Percentiles rank a stretch among this genome's conserved stretches.
phyloP scores from a whole-genome alignment of 805 yeast genomes.

The Novakomyces olei region DNA sequence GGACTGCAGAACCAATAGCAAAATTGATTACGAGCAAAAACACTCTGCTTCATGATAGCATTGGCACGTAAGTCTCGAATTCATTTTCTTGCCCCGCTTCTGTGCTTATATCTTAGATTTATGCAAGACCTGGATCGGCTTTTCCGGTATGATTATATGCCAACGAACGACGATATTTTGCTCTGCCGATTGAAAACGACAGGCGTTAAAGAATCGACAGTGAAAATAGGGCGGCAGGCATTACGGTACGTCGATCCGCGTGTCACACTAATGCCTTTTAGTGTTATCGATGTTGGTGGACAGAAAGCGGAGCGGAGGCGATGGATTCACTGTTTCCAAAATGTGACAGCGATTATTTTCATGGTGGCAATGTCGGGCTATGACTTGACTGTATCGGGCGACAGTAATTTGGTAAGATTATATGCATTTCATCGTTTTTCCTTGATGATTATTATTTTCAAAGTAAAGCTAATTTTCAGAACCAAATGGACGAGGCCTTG shows the following conservation, averaged over 20 bases:
- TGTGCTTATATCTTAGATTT: constrained; percentile 23
- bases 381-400: constrained; percentile 55
- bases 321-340: constrained; percentile 79
- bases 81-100: background rate
- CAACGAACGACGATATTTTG: constrained; percentile 47
- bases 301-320: constrained; percentile 71
- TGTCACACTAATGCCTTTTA: too few species aligned
- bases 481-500: constrained; percentile 50
- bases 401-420: too few species aligned
- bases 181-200: constrained; percentile 68
- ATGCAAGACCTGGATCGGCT: constrained; percentile 39
- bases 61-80: background rate
- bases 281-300: constrained; percentile 83
- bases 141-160: constrained; percentile 31
- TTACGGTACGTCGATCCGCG: constrained; percentile 29
- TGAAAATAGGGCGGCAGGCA: constrained; percentile 39
- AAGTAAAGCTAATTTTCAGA: too few species aligned
- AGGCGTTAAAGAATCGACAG: constrained; percentile 56
- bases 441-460: too few species aligned
- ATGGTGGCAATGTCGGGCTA: constrained; percentile 68
- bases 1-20: too few species aligned
- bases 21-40: background rate
- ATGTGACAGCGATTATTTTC: constrained; percentile 58
- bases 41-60: background rate
- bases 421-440: too few species aligned